A percentile compares a stretch with the other conserved stretches of the same genome.
These are phyloP conservation scores for Xylaria sp. DNA, from an alignment of 2,329 filamentous ascomycete genomes.

Conservation along the genomic window DNA sequence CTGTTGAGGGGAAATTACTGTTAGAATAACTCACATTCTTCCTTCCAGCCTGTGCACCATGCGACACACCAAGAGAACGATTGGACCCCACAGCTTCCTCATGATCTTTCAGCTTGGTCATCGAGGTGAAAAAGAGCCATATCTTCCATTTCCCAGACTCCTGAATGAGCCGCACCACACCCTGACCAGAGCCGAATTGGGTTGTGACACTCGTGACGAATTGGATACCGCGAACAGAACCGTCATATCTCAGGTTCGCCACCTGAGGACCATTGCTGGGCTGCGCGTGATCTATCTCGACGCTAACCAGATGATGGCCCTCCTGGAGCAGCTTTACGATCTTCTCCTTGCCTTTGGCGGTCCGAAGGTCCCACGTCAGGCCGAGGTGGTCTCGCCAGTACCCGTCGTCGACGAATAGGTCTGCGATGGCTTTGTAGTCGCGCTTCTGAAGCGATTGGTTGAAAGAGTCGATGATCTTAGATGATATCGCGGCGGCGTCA, in stretches of 20 bases:
- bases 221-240: slow-evolving; percentile 59
- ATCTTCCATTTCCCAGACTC: slow-evolving; percentile 58
- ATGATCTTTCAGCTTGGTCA: slow-evolving; percentile 58
- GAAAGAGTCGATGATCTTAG: slow-evolving; percentile 51
- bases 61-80: slow-evolving; percentile 60
- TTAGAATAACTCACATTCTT: slow-evolving; percentile 53
- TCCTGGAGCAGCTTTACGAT: slow-evolving; percentile 52
- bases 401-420: slow-evolving; percentile 61
- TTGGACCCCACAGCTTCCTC: slow-evolving; percentile 56
- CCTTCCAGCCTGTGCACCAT: slow-evolving; percentile 58
- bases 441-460: slow-evolving; percentile 53
- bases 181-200: slow-evolving; percentile 59
- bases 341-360: slow-evolving; percentile 58
- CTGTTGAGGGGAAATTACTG: not conserved
- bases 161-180: slow-evolving; percentile 59
- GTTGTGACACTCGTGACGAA: slow-evolving; percentile 62
- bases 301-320: slow-evolving; percentile 49
- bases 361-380: slow-evolving; percentile 66
- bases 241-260: slow-evolving; percentile 56
- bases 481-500: slow-evolving; percentile 53
- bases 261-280: slow-evolving; percentile 55
- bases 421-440: slow-evolving; percentile 50
- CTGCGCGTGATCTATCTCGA: slow-evolving; percentile 55
- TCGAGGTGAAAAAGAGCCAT: slow-evolving; percentile 63
- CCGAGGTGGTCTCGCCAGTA: slow-evolving; percentile 70